Conservation (phyloP, 768 basidiomycete genomes). For the Chalciporus chontae region DNA sequence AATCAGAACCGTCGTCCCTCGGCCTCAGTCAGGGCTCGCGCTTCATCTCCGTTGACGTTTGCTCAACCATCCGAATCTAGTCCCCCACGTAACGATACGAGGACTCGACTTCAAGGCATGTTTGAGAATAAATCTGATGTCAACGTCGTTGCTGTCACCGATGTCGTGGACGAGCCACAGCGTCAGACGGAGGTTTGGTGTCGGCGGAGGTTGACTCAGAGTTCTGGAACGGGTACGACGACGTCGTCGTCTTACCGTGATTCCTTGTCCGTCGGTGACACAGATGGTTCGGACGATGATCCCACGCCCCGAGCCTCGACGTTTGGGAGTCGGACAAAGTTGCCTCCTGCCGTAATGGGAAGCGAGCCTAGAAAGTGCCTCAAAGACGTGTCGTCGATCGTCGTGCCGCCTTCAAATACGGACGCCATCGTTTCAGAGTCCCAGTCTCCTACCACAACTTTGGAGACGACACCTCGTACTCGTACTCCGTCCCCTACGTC, state of each 20-base stretch:
- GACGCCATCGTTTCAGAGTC: conserved; percentile 6
- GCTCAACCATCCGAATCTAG: not conserved
- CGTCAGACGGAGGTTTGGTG: not conserved
- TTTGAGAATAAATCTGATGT: conserved; percentile 8
- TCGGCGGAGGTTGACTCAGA: not conserved
- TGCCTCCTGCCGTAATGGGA: not conserved
- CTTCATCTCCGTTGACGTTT: conserved; percentile 9
- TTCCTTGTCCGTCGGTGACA: conserved; percentile 2
- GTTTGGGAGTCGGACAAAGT: conserved; percentile 6
- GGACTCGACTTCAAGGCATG: conserved; percentile 3
- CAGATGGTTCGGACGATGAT: conserved; percentile 15
- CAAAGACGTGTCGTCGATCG: not conserved
- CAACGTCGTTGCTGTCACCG: not conserved
- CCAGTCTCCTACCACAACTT: not conserved
- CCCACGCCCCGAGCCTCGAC: conserved; percentile 24
- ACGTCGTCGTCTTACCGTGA: not conserved
- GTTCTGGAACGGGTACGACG: conserved; percentile 3
- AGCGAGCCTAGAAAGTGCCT: not conserved
- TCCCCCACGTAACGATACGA: not conserved
- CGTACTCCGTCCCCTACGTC: conserved; percentile 13
- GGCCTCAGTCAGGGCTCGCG: not conserved
- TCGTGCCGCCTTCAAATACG: conserved; percentile 18
- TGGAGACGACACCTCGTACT: not conserved
- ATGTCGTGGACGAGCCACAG: not conserved
- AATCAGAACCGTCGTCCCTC: not conserved